A percentile compares a stretch with the other conserved stretches of the same genome.
Evolutionary conservation across 805 yeast genomes (phyloP).

Genomic region (Zygosaccharomyces rouxii): DNA sequence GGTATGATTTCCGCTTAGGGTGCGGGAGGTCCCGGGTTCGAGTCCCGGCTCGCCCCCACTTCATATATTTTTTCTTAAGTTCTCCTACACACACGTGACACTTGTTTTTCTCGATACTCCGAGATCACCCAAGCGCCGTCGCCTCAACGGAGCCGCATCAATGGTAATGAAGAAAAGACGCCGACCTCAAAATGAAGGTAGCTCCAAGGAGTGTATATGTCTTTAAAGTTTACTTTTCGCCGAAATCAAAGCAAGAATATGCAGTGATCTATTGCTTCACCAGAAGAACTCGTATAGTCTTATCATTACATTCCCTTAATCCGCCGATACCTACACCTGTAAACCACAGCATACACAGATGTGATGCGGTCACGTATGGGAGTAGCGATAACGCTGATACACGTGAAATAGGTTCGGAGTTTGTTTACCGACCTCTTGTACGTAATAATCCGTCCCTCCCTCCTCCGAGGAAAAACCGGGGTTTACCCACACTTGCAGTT

Average conservation of each 20-base stretch:
- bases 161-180: no score
- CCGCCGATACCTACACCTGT: not conserved
- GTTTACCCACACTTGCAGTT: not conserved
- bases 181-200: no score
- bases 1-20: slow-evolving; percentile 8
- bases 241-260: no score
- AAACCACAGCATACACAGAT: not conserved
- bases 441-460: not conserved
- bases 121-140: not conserved
- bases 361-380: no score
- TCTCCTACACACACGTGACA: not conserved
- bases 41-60: slow-evolving; percentile 7
- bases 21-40: slow-evolving; percentile 9
- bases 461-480: not conserved
- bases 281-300: no score
- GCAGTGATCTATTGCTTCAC: no score
- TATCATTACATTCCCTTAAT: not conserved
- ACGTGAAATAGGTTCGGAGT: not conserved
- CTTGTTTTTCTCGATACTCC: not conserved
- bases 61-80: not conserved
- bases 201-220: no score
- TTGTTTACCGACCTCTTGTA: not conserved
- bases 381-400: not conserved
- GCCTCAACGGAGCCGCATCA: no score
- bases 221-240: no score